phyloP scores from a whole-genome alignment of 2,329 filamentous ascomycete genomes.

The Aspergillus fumigatus region DNA sequence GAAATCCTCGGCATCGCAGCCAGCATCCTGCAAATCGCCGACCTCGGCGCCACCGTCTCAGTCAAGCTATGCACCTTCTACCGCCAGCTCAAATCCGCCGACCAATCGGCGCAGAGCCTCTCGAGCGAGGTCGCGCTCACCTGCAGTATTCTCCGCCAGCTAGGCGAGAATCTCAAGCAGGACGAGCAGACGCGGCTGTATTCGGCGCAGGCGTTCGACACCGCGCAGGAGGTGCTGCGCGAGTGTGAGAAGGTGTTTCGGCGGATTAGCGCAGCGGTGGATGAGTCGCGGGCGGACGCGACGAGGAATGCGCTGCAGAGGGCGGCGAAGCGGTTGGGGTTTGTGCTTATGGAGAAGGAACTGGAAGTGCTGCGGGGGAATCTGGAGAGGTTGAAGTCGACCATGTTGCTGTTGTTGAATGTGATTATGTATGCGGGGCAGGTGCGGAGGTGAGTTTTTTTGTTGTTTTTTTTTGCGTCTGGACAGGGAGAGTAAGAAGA shows the following conservation, averaged over 20 bases:
- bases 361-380: conserved; percentile 24
- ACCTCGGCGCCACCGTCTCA: conserved; percentile 26
- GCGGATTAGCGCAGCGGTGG: conserved; percentile 4
- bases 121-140: conserved; percentile 28
- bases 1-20: conserved; percentile 23
- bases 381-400: conserved; percentile 30
- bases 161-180: conserved; percentile 20
- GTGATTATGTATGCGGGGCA: conserved; percentile 30
- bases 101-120: conserved; percentile 17
- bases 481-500: neutral
- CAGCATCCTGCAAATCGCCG: conserved; percentile 29
- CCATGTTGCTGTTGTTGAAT: conserved; percentile 26
- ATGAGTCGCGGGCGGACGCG: neutral
- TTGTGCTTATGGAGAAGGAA: conserved; percentile 18
- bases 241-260: conserved; percentile 25
- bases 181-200: conserved; percentile 21
- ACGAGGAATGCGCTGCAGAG: neutral
- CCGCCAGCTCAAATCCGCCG: conserved; percentile 22
- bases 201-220: conserved; percentile 12
- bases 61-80: conserved; percentile 29
- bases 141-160: conserved; percentile 23
- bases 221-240: conserved; percentile 6
- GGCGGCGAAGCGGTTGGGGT: conserved; percentile 14
- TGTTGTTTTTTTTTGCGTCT: too few relatives aligned
- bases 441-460: conserved; percentile 11